These are phyloP conservation scores for Fraxinus paxiana DNA, from an alignment of 305 asterid genomes.

Conservation along the genomic window DNA sequence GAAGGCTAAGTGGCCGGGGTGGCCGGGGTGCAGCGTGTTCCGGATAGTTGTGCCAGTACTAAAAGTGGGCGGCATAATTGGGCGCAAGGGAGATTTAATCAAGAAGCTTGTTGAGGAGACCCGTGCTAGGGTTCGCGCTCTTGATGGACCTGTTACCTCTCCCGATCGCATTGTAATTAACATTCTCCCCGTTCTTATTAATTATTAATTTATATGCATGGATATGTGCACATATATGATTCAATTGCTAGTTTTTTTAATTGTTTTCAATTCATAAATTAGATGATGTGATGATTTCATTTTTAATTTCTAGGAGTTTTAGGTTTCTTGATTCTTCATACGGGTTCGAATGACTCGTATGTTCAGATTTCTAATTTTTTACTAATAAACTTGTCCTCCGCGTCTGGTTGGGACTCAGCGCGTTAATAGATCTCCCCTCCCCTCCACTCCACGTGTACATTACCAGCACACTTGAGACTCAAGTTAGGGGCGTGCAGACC, in stretches of 20 bases:
- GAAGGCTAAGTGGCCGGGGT: conserved; percentile 77
- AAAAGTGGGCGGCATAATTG: conserved; percentile 85
- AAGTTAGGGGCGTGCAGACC: neutral
- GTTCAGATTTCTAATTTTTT: conserved; percentile 6
- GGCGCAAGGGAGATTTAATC: conserved; percentile 83
- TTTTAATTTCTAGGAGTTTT: conserved; percentile 6
- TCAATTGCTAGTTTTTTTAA: neutral
- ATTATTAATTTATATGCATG: neutral
- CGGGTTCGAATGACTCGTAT: neutral
- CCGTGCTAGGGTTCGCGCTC: conserved; percentile 74
- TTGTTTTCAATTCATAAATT: neutral
- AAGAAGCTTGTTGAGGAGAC: conserved; percentile 89
- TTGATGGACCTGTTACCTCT: conserved; percentile 62
- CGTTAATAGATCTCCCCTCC: neutral
- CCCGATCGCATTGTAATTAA: conserved; percentile 78
- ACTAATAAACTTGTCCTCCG: neutral
- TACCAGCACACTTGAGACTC: neutral
- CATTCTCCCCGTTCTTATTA: neutral
- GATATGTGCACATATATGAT: neutral
- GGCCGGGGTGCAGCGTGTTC: conserved; percentile 82
- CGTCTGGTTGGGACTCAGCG: neutral
- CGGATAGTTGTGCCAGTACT: conserved; percentile 77
- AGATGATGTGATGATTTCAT: conserved; percentile 3
- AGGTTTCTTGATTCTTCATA: neutral
- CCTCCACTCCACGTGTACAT: neutral